phyloP scores from a whole-genome alignment of 208 protist genomes.

The Herpetomonas samuelpessoai region DNA sequence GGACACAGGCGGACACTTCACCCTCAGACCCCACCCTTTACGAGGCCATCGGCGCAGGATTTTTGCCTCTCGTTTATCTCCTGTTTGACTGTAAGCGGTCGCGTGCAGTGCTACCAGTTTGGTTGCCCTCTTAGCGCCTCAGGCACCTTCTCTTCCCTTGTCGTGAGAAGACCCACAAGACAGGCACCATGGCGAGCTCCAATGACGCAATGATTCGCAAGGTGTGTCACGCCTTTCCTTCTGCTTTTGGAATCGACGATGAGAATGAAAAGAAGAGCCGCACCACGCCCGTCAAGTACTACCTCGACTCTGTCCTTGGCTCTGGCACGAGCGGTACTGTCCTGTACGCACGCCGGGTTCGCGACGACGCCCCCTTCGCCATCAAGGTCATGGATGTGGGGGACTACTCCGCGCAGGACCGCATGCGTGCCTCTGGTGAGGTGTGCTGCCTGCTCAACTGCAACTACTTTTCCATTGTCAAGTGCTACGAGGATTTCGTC shows the following conservation, averaged over 20 bases:
- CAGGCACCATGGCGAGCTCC: constrained; percentile 4
- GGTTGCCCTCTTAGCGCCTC: too few relatives aligned
- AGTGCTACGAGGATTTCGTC: constrained; percentile 31
- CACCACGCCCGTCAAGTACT: background rate
- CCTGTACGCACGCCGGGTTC: constrained; percentile 15
- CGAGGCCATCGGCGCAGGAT: too few relatives aligned
- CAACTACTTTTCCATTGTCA: constrained; percentile 47
- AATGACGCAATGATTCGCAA: constrained; percentile 14
- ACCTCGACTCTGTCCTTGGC: constrained; percentile 11
- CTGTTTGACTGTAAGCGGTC: too few relatives aligned
- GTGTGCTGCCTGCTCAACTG: constrained; percentile 34
- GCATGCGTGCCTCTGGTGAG: constrained; percentile 23
- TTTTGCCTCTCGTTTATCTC: too few relatives aligned
- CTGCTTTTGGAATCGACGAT: constrained; percentile 2
- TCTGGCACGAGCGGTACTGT: constrained; percentile 15
- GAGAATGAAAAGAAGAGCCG: background rate
- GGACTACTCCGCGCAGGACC: constrained; percentile 15
- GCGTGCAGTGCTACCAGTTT: too few relatives aligned
- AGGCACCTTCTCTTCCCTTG: too few relatives aligned
- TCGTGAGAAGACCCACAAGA: too few relatives aligned
- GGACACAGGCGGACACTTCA: too few relatives aligned
- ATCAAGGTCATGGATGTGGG: constrained; percentile 41
- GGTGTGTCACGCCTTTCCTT: constrained; percentile 9
- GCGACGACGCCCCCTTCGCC: constrained; percentile 21
- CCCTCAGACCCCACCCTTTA: too few relatives aligned